These are phyloP conservation scores for Thraustochytrium sp. DNA, from an alignment of 352 stramenopile species.

Conservation along the genomic window DNA sequence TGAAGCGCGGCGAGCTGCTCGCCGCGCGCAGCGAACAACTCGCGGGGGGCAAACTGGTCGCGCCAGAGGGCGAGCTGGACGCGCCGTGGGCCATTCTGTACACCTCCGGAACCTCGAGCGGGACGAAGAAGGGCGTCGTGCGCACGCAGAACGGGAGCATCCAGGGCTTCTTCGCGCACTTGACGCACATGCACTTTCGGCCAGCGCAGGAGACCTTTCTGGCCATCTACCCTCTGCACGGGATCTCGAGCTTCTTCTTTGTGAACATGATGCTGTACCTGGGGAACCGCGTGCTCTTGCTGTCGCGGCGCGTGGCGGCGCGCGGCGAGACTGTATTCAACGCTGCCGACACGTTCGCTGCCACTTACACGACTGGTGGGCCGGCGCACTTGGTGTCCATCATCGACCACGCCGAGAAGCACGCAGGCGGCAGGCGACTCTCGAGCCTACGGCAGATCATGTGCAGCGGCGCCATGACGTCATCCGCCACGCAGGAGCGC, in stretches of 20 bases:
- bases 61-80: not conserved
- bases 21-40: not conserved
- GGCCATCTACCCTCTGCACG: slow-evolving; percentile 29
- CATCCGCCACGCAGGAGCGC: not conserved
- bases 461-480: slow-evolving; percentile 17
- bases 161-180: slow-evolving; percentile 10
- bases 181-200: slow-evolving; percentile 15
- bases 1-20: not conserved
- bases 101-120: slow-evolving; percentile 2
- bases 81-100: slow-evolving; percentile 29
- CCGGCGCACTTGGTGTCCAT: slow-evolving; percentile 12
- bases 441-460: not conserved
- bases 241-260: slow-evolving; percentile 41
- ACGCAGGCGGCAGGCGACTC: not conserved
- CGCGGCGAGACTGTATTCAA: not conserved
- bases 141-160: not conserved
- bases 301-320: not conserved
- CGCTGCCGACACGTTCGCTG: not conserved
- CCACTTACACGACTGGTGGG: slow-evolving; percentile 18
- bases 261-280: slow-evolving; percentile 18
- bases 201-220: not conserved
- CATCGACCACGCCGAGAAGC: not conserved
- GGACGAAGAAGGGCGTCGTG: slow-evolving; percentile 21
- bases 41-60: no score
- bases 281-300: not conserved